phyloP scores from a whole-genome alignment of 176 grass and related monocot genomes.

The Ananas comosus region DNA sequence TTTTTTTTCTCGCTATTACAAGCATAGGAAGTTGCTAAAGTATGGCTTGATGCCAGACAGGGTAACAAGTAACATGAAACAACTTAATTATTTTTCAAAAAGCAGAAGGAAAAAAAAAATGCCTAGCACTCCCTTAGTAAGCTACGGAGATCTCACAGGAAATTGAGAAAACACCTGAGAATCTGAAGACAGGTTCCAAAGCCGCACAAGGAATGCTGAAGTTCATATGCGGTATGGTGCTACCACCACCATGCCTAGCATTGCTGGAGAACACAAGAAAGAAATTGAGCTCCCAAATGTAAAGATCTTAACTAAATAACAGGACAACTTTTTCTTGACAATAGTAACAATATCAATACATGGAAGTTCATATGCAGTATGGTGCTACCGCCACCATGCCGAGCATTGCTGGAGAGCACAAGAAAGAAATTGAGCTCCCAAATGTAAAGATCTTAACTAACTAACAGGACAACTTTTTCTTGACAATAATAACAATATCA shows the following conservation, averaged over 20 bases:
- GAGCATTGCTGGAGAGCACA: slow-evolving; percentile 70
- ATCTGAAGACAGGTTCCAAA: slow-evolving; percentile 58
- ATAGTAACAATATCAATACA: no score
- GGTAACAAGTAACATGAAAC: background rate
- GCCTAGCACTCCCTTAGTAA: no score
- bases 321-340: no score
- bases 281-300: background rate
- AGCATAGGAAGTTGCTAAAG: background rate
- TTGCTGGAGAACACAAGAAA: slow-evolving; percentile 51
- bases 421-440: slow-evolving; percentile 3
- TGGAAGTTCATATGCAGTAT: slow-evolving; percentile 90
- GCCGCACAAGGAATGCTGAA: slow-evolving; percentile 82
- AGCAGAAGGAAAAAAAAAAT: no score
- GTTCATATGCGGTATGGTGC: slow-evolving; percentile 84
- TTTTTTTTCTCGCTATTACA: no score
- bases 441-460: no score
- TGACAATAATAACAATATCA: no score
- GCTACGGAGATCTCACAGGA: background rate
- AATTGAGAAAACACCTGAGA: slow-evolving; percentile 40
- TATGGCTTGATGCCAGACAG: no score
- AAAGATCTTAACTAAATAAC: no score
- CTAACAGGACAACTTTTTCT: no score
- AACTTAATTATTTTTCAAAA: background rate
- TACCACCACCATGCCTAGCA: slow-evolving; percentile 83
- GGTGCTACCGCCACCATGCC: slow-evolving; percentile 77